Percentiles rank a stretch among this genome's conserved stretches.
Conservation (phyloP, 1,139 yeast genomes). For the Meyerozyma smithsonii region DNA sequence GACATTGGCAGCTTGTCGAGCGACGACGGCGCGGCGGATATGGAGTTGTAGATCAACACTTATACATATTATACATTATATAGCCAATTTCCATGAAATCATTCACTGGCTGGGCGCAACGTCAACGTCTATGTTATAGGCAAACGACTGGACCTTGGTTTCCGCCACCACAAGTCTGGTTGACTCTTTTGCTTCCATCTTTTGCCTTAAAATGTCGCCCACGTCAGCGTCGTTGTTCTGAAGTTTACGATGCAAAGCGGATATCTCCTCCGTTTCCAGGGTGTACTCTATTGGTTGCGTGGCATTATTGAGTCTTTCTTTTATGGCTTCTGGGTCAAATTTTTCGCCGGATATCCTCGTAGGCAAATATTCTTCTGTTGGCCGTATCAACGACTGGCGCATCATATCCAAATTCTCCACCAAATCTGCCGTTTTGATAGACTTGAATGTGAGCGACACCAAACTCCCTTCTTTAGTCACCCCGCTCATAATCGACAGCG, state of each 20-base stretch:
- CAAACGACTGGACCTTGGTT: not conserved
- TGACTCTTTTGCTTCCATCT: not conserved
- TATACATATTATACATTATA: not conserved
- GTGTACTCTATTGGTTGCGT: not conserved
- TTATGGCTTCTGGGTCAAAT: not conserved
- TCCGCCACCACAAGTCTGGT: not conserved
- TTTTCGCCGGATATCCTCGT: not conserved
- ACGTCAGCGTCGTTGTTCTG: not conserved
- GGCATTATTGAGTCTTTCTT: not conserved
- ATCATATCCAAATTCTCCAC: constrained; percentile 36
- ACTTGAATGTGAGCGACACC: constrained; percentile 39
- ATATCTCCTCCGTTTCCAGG: constrained; percentile 1
- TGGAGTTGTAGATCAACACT: not conserved
- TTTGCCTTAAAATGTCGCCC: not conserved
- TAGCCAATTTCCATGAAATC: not conserved
- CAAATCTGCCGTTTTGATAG: constrained; percentile 33
- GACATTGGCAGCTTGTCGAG: constrained; percentile 48
- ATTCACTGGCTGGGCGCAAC: not conserved
- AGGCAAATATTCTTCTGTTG: not conserved
- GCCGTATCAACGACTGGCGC: constrained; percentile 4
- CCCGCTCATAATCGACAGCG: constrained; percentile 41
- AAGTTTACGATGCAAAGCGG: not conserved
- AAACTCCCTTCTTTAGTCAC: constrained; percentile 44
- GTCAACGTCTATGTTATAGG: not conserved
- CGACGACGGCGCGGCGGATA: constrained; percentile 30